Evolutionary conservation across 2,329 filamentous ascomycete genomes (phyloP).

Genomic region (Ascomycota sp.): DNA sequence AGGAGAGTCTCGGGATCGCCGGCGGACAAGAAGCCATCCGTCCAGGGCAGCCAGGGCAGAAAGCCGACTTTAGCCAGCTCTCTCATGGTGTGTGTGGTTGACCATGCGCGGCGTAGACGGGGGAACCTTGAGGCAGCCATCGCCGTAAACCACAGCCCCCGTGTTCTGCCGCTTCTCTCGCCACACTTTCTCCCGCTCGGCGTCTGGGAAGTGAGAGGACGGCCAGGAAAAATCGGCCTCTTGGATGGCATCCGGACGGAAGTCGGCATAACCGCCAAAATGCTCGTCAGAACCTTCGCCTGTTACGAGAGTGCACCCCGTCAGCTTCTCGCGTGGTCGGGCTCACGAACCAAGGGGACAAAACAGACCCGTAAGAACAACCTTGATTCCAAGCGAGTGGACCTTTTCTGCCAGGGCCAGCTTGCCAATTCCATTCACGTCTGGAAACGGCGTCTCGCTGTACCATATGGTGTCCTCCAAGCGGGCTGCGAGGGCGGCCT

Average conservation of each 20-base stretch:
- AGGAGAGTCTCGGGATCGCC: not conserved
- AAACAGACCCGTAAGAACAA: slow-evolving; percentile 20
- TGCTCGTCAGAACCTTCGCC: slow-evolving; percentile 30
- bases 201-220: slow-evolving; percentile 3
- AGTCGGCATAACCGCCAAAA: slow-evolving; percentile 28
- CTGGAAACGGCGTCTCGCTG: slow-evolving; percentile 13
- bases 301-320: too few species aligned
- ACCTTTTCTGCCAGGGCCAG: slow-evolving; percentile 24
- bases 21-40: too few species aligned
- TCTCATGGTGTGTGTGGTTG: too few species aligned
- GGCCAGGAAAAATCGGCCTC: slow-evolving; percentile 21
- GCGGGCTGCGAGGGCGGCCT: slow-evolving; percentile 8
- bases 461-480: slow-evolving; percentile 12
- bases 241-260: slow-evolving; percentile 22
- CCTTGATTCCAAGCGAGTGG: slow-evolving; percentile 24
- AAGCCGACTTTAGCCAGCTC: too few species aligned
- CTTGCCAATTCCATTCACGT: slow-evolving; percentile 30
- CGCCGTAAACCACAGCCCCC: too few species aligned
- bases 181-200: not conserved
- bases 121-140: too few species aligned
- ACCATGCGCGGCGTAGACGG: too few species aligned
- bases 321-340: too few species aligned
- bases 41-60: too few species aligned
- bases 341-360: too few species aligned
- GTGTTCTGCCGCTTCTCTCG: too few species aligned